These are phyloP conservation scores for Fagus crenata DNA, from an alignment of 306 rosid genomes.

Conservation along the genomic window DNA sequence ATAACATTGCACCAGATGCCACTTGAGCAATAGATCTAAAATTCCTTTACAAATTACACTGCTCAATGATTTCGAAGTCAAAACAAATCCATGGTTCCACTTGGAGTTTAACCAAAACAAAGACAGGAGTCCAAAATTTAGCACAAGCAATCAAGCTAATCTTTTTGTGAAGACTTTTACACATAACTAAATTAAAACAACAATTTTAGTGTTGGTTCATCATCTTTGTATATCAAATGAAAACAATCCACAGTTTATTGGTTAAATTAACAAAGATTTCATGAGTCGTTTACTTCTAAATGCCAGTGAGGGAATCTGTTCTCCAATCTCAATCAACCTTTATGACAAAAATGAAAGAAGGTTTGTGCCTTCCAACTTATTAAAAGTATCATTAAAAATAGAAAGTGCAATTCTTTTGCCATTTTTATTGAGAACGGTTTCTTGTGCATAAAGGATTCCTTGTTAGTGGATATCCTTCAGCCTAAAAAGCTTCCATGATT, in stretches of 20 bases:
- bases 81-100: neutral
- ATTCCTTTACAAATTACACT: neutral
- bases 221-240: too few relatives aligned
- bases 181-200: too few relatives aligned
- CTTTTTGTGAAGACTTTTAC: neutral
- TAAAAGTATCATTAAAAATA: neutral
- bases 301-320: constrained; percentile 18
- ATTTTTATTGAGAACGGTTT: constrained; percentile 12
- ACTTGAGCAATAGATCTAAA: neutral
- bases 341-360: constrained; percentile 15
- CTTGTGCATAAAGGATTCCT: constrained; percentile 50
- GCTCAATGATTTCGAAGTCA: neutral
- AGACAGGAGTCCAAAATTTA: neutral
- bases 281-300: neutral
- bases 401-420: neutral
- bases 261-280: neutral
- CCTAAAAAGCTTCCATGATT: constrained; percentile 37
- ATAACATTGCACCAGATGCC: too few relatives aligned
- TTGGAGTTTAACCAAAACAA: neutral
- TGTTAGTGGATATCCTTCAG: constrained; percentile 42
- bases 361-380: constrained; percentile 21
- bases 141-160: constrained; percentile 1
- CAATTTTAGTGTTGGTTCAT: too few relatives aligned
- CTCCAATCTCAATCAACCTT: constrained; percentile 20
- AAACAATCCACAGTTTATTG: neutral